Percentiles rank a stretch among this genome's conserved stretches.
These are phyloP conservation scores for Cryptococcus sp. DNA, from an alignment of 1,284 basidiomycete genomes.

Conservation along the genomic window DNA sequence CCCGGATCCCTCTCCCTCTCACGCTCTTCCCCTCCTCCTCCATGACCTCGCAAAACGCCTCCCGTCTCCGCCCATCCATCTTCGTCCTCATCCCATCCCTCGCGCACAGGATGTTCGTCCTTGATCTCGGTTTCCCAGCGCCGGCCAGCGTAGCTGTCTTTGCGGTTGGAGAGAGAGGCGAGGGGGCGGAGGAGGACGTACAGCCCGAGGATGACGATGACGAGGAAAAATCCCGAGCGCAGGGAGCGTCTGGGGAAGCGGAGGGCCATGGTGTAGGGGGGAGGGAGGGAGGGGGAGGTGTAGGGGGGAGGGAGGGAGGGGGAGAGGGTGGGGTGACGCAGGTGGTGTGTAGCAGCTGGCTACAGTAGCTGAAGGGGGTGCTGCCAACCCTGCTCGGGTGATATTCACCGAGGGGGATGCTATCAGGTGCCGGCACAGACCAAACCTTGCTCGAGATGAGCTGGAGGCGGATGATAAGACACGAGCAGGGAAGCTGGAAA, in stretches of 20 bases:
- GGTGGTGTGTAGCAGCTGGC: not conserved
- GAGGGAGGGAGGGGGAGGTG: not conserved
- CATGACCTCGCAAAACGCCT: not conserved
- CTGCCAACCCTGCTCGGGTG: too few relatives aligned
- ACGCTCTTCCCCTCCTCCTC: too few relatives aligned
- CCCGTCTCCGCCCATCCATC: not conserved
- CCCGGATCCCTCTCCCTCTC: too few relatives aligned
- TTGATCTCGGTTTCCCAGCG: not conserved
- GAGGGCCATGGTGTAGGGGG: not conserved
- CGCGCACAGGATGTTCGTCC: not conserved
- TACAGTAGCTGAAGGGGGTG: too few relatives aligned
- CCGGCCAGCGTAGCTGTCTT: not conserved
- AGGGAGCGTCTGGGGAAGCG: conserved; percentile 27
- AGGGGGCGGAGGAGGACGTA: conserved; percentile 21
- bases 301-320: not conserved
- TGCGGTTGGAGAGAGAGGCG: not conserved
- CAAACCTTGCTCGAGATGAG: too few relatives aligned
- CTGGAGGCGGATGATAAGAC: too few relatives aligned
- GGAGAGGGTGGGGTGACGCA: not conserved
- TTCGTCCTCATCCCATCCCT: not conserved
- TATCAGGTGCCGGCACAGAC: too few relatives aligned
- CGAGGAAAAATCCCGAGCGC: conserved; percentile 21
- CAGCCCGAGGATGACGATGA: conserved; percentile 19
- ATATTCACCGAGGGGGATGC: too few relatives aligned
- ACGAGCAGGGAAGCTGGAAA: too few relatives aligned